Base-by-base conservation (phyloP, 2,329 filamentous ascomycete genomes). In the Colletotrichum camelliae region DNA sequence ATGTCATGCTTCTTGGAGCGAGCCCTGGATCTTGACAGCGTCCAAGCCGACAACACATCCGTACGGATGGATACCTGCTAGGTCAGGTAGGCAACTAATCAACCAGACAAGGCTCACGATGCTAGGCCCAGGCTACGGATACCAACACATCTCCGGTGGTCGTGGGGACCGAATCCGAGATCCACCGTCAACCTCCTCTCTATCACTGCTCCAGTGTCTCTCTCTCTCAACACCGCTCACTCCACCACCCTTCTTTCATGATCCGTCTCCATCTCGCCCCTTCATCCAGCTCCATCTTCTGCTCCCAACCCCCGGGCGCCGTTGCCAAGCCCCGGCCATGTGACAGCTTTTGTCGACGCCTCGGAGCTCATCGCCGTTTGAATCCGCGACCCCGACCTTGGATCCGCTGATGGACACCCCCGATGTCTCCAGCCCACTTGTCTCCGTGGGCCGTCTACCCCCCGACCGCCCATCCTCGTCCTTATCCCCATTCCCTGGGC, bases 261-360 rank as follows among this genome's bases (percentile, higher is more conserved):
- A 48, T 52, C 60, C 27, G n/a, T 55, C 64, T 43, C 27, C 58
- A 62, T 65, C 27, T 33, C 33, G 29, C 16, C 62, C 68, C 62
- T 72, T 72, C 64, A 52, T 35, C 66, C 70, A 16, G 60, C 61
- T 48, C 33, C 43, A 62, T 24, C 12, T 52, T n/a, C n/a, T 21
- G 43, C n/a, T 52, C 43, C n/a, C 64, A 39, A 73, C 31, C 60
- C 68, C 67, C 68, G 21, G 73, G 21, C 37, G 39, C 73, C 73
- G 69, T 64, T 67, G 69, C 73, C 69, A 75, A 73, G 57, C 15
- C 57, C 70, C 55, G 73, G 70, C 39, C 24, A 35, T 72, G 57
- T 69, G 70, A 58, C 43, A 64, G 29, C 43, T 68, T 69, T 55
- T 58, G 43, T 27, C 15, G 5, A 39, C n/a, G 27, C 43, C 37